Percentiles rank a stretch among this genome's conserved stretches.
These are phyloP conservation scores for Xylaria curta DNA, from an alignment of 495 filamentous ascomycete genomes.

Conservation along the genomic window DNA sequence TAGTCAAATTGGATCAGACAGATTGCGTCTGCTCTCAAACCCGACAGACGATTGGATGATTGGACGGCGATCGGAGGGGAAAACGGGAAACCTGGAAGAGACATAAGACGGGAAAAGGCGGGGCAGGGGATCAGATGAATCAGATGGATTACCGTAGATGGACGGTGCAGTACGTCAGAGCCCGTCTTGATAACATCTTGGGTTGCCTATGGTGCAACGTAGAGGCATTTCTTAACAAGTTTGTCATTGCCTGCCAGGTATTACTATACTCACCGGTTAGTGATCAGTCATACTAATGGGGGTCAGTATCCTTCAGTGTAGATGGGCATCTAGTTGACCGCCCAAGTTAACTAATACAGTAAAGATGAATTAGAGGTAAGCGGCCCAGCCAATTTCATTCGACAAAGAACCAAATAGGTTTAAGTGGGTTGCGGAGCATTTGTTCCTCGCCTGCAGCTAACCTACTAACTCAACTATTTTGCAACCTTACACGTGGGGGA, in stretches of 20 bases:
- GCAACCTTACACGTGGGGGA: no score
- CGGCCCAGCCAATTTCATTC: not conserved
- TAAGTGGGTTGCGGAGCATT: slow-evolving; percentile 13
- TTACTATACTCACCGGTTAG: not conserved
- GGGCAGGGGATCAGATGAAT: not conserved
- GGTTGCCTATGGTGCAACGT: not conserved
- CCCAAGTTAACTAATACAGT: no score
- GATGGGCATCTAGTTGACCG: no score
- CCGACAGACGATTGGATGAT: slow-evolving; percentile 11
- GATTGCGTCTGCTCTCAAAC: slow-evolving; percentile 2
- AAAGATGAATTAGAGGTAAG: no score
- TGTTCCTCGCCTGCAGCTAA: not conserved
- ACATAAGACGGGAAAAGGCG: slow-evolving; percentile 1
- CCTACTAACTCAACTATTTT: not conserved
- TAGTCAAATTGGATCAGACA: slow-evolving; percentile 25
- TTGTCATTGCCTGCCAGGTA: not conserved
- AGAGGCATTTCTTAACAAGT: not conserved
- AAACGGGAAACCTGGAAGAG: slow-evolving; percentile 9
- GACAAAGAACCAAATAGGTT: not conserved
- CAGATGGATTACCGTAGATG: no score
- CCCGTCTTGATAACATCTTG: not conserved
- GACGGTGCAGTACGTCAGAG: not conserved
- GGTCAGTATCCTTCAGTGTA: not conserved
- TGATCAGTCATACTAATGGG: not conserved
- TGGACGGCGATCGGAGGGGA: slow-evolving; percentile 20